Evolutionary conservation across 1,284 basidiomycete species (phyloP), one percentile per base, ranked within the genome.

Genomic region (Moesziomyces sp.): DNA sequence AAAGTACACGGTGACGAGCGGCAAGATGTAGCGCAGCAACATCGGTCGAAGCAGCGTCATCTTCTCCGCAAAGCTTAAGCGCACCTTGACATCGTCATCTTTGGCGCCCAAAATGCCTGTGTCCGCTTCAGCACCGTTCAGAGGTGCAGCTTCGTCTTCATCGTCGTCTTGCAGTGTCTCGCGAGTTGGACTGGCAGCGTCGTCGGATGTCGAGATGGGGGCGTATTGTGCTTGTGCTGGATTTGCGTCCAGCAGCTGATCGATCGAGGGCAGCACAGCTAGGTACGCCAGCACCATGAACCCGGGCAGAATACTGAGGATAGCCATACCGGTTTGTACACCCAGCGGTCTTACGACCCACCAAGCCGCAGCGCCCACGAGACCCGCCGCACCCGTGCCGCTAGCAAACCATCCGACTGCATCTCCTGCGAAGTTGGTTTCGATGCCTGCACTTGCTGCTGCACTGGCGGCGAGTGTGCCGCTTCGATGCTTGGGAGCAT

Each of bases 311-410:
- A 80, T 49, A 11, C 74, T 74, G 35, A 83, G 50, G 1, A 79
- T 57, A 13, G 92, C 91, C 23, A 99, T 89, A 0, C 95, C 97
- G 8, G 86, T 81, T 51, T 89, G 88, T 7, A 99, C 93, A 14
- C 96, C 96, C 1, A 97, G 85, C 0, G 90, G 89, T 38, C 97
- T 88, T 1, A 98, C 86, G 72, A 94, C 87, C 96, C 96, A 98
- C 96, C 96, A 99, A 7, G 97, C 84, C 43, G 91, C 91, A 0
- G 96, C 94, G 6, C 96, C 97, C 0, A 92, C 91, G 5, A 98
- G 88, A 0, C 96, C 96, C 0, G 96, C 96, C 2, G 92, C 93
- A 1, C 96, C 96, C 0, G 96, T 99, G 0, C 96, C 96, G 9
- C 91, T 82, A 1, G 85, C 78, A 60, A 86, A 86, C 83, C 84